Percentiles rank a stretch among this genome's conserved stretches.
Conservation (phyloP, 345 rosid species). For the Durio zibethinus region DNA sequence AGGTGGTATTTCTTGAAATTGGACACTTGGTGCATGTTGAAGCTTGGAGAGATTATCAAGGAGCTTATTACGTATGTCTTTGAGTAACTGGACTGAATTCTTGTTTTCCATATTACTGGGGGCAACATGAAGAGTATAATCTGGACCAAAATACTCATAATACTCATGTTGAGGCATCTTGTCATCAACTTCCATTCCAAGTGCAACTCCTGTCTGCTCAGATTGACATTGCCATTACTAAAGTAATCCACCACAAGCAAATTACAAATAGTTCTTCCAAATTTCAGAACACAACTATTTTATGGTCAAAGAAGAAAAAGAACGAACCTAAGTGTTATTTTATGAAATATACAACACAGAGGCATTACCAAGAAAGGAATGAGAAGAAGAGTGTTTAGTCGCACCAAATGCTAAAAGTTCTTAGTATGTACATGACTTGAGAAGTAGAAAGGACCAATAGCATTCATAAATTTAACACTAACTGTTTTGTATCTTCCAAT, state of each 20-base stretch:
- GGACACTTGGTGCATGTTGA: conserved; percentile 97
- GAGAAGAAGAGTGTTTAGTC: background rate
- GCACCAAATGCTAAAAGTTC: background rate
- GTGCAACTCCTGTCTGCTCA: conserved; percentile 64
- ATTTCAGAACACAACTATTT: background rate
- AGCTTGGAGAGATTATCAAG: conserved; percentile 87
- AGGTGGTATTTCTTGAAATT: conserved; percentile 84
- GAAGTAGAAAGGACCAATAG: background rate
- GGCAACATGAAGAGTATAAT: conserved; percentile 57
- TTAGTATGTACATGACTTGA: background rate
- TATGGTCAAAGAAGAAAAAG: background rate
- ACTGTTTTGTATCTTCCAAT: background rate
- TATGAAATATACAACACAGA: background rate
- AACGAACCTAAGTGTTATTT: background rate
- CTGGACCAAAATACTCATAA: conserved; percentile 77
- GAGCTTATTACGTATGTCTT: conserved; percentile 74
- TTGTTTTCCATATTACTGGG: conserved; percentile 51
- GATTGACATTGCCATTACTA: background rate
- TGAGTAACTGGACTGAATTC: conserved; percentile 62
- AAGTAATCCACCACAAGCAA: background rate
- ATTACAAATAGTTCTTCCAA: background rate
- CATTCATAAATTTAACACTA: background rate
- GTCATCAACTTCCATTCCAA: conserved; percentile 71
- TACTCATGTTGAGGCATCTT: conserved; percentile 83
- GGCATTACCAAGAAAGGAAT: background rate